Base-by-base conservation (phyloP, 2,329 filamentous ascomycete genomes). In the Ascocoryne sarcoides region DNA sequence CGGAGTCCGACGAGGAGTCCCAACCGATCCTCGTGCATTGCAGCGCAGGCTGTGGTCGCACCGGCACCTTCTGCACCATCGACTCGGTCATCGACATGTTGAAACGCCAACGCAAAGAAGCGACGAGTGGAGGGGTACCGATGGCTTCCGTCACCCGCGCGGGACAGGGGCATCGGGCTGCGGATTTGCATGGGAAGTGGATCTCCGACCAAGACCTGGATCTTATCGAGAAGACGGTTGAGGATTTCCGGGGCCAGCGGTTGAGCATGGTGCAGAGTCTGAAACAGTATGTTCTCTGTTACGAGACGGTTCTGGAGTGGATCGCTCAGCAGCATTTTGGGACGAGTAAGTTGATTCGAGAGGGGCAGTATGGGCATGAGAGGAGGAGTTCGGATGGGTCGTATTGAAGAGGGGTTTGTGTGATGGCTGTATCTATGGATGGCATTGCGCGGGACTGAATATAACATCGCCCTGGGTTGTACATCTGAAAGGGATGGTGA, bases 261-360 rank as follows among this genome's bases (percentile, higher is more conserved):
- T 65, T 95, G 15, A 95, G 88, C 62, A 98, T 96, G 89, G 90
- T 98, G 32, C 92, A 96, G 63, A 95, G 84, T 55, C 66, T 96
- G 43, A 73, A 86, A 45, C 92, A 98, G 61, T 96, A 84, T 64
- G 90, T 95, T 36, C 76, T 98, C 23, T 98, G 92, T 62, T 98
- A 98, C 61, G 92, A 98, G 66, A 93, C 85, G 30, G 73, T 96
- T 5, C 66, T 93, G 40, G 90, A 96, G 63, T 98, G 90, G 88
- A 63, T 92, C 19, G 68, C 70, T 5, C 54, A 59, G 36, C 54
- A 60, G 40, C 34, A 45, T 36, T 37, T 36, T 19, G 48, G 43
- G 5, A 28, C 36, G 10, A 42, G 33, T 7, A 47, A 40, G 28
- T 31, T 37, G 36, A 20, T 8, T 42, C 12, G 39, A 40, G 4